phyloP scores from a whole-genome alignment of 257 asterid genomes.

The Anisodus acutangulus region DNA sequence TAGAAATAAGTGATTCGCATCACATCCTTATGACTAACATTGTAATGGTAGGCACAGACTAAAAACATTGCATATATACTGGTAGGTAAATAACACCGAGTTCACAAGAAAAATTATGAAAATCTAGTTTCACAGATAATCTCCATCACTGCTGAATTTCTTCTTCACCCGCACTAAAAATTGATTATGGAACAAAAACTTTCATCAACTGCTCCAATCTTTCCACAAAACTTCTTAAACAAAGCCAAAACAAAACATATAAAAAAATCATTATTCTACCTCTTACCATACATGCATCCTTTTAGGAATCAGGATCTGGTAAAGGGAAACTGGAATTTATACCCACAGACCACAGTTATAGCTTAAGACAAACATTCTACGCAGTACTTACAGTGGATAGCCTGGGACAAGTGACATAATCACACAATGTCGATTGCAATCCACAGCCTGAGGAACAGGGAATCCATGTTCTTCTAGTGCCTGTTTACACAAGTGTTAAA shows the following conservation, averaged over 20 bases:
- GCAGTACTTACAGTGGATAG: slow-evolving; percentile 81
- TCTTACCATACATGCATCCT: neutral
- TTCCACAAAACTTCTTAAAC: neutral
- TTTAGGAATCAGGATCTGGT: neutral
- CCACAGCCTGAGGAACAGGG: slow-evolving; percentile 96
- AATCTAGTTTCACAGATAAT: neutral
- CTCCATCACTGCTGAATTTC: neutral
- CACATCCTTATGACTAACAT: neutral
- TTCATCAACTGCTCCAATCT: neutral
- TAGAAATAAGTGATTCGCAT: neutral
- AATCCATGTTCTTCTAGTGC: slow-evolving; percentile 90
- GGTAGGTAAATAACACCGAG: neutral
- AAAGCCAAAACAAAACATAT: neutral
- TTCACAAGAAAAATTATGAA: slow-evolving; percentile 5
- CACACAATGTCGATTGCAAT: slow-evolving; percentile 94
- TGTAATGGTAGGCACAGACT: neutral
- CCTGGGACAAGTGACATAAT: slow-evolving; percentile 94
- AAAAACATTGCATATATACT: neutral
- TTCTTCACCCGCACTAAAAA: neutral
- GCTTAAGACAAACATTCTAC: neutral
- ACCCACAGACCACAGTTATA: neutral
- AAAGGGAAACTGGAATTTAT: neutral
- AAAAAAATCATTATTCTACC: neutral
- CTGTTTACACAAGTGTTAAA: slow-evolving; percentile 42
- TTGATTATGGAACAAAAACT: neutral